A percentile compares a stretch with the other conserved stretches of the same genome.
phyloP scores from a whole-genome alignment of 306 rosid genomes.

The Ormosia semicastrata region DNA sequence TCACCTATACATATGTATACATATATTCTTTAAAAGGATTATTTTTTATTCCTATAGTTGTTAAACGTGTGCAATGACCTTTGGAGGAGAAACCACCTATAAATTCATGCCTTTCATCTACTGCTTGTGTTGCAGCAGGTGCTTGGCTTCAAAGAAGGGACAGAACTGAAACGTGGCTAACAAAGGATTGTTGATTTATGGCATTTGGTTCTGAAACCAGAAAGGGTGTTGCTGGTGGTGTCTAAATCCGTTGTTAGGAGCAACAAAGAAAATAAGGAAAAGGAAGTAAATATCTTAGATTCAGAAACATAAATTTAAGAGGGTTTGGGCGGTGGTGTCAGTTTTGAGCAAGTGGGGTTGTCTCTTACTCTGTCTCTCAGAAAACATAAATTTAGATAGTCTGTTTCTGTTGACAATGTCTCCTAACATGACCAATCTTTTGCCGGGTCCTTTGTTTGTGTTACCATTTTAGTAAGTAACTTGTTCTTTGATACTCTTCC shows the following conservation, averaged over 20 bases:
- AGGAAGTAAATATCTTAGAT: constrained; percentile 36
- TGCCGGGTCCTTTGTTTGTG: constrained; percentile 54
- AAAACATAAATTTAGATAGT: too few species aligned
- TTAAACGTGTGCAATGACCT: constrained; percentile 1
- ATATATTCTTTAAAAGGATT: background rate
- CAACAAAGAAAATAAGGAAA: constrained; percentile 24
- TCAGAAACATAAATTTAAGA: constrained; percentile 34
- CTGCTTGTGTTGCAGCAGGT: constrained; percentile 31
- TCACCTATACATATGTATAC: background rate
- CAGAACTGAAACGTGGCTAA: constrained; percentile 28
- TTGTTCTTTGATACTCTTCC: constrained; percentile 55
- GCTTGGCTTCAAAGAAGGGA: constrained; percentile 23
- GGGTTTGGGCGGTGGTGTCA: constrained; percentile 68
- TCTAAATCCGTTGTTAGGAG: constrained; percentile 29
- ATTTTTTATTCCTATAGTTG: background rate
- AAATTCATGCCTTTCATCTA: background rate
- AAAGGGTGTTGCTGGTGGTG: constrained; percentile 29
- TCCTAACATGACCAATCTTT: constrained; percentile 54
- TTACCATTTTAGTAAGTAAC: constrained; percentile 72
- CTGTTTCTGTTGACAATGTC: constrained; percentile 57
- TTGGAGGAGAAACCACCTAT: constrained; percentile 1
- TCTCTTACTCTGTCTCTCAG: constrained; percentile 41
- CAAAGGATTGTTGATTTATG: constrained; percentile 23
- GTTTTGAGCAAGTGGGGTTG: constrained; percentile 70
- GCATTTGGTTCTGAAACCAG: constrained; percentile 27